Evolutionary conservation across 2,329 filamentous ascomycete genomes (phyloP).

Genomic region (Blastomyces percursus): DNA sequence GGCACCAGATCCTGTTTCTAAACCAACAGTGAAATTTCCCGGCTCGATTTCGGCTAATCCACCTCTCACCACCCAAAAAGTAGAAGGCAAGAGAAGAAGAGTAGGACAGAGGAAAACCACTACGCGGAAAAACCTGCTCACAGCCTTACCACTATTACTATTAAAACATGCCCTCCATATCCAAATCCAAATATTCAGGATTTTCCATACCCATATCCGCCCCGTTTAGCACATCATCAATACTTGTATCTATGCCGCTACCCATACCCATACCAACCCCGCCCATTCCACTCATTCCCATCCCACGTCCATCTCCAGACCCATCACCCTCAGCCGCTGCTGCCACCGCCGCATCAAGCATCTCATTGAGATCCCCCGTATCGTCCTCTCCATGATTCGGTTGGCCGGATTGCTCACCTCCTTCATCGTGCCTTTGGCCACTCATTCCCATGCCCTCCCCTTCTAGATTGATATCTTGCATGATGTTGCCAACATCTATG

Average conservation of each 20-base stretch:
- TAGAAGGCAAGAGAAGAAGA: neutral
- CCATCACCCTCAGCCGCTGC: constrained; percentile 25
- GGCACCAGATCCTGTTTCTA: neutral
- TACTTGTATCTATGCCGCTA: constrained; percentile 19
- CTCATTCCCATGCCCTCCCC: constrained; percentile 21
- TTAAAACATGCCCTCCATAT: constrained; percentile 37
- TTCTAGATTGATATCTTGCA: constrained; percentile 33
- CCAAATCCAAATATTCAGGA: constrained; percentile 35
- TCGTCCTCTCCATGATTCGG: constrained; percentile 16
- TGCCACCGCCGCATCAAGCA: constrained; percentile 30
- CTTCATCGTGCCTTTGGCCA: constrained; percentile 5
- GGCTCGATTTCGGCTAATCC: neutral
- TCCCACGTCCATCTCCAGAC: constrained; percentile 1
- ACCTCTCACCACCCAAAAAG: neutral
- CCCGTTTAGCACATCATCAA: constrained; percentile 36
- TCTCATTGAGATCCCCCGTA: constrained; percentile 28
- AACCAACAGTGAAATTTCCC: neutral
- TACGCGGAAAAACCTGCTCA: too few species aligned
- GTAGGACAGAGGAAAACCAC: too few species aligned
- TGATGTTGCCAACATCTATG: constrained; percentile 34
- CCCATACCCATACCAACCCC: constrained; percentile 21
- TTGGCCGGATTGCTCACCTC: constrained; percentile 4
- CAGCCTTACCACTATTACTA: neutral
- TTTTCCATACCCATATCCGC: constrained; percentile 34
- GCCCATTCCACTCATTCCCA: constrained; percentile 12